Evolutionary conservation across 2,329 filamentous ascomycete genomes (phyloP).

Genomic region (Pseudocercospora crystallina): DNA sequence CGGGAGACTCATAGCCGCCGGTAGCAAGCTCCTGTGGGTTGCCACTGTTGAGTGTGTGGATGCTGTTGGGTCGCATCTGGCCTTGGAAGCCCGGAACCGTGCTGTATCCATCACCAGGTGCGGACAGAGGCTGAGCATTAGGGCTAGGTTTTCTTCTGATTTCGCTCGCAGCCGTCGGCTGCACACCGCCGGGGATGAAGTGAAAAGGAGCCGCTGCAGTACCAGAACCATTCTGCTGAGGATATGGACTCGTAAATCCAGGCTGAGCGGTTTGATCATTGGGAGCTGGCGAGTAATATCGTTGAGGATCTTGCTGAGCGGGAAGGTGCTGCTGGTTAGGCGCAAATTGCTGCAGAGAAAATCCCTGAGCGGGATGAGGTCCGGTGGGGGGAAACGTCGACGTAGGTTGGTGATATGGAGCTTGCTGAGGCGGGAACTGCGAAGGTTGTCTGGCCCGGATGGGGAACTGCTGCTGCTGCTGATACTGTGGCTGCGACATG

Average conservation of each 20-base stretch:
- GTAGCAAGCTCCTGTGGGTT: slow-evolving; percentile 51
- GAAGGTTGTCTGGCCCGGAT: slow-evolving; percentile 27
- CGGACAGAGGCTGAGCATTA: slow-evolving; percentile 20
- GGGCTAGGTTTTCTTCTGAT: slow-evolving; percentile 33
- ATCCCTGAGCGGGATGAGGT: slow-evolving; percentile 37
- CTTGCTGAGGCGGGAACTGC: slow-evolving; percentile 30
- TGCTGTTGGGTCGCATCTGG: slow-evolving; percentile 41
- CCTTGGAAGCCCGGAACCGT: slow-evolving; percentile 33
- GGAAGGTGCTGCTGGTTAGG: slow-evolving; percentile 31
- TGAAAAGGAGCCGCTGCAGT: slow-evolving; percentile 35
- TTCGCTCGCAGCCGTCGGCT: slow-evolving; percentile 22
- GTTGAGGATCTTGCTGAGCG: slow-evolving; percentile 32
- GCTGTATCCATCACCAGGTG: slow-evolving; percentile 40
- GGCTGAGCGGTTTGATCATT: slow-evolving; percentile 30
- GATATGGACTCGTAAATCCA: slow-evolving; percentile 27
- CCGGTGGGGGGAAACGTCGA: too few species aligned
- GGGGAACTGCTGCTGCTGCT: slow-evolving; percentile 42
- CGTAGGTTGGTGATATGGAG: slow-evolving; percentile 27
- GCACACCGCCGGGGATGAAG: slow-evolving; percentile 37
- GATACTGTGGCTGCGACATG: slow-evolving; percentile 80
- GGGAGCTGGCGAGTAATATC: slow-evolving; percentile 40
- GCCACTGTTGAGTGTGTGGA: slow-evolving; percentile 39
- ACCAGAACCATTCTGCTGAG: slow-evolving; percentile 23
- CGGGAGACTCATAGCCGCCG: slow-evolving; percentile 47
- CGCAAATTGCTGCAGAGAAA: slow-evolving; percentile 34